Conservation (phyloP, 257 asterid species). For the Voacanga thouarsii region DNA sequence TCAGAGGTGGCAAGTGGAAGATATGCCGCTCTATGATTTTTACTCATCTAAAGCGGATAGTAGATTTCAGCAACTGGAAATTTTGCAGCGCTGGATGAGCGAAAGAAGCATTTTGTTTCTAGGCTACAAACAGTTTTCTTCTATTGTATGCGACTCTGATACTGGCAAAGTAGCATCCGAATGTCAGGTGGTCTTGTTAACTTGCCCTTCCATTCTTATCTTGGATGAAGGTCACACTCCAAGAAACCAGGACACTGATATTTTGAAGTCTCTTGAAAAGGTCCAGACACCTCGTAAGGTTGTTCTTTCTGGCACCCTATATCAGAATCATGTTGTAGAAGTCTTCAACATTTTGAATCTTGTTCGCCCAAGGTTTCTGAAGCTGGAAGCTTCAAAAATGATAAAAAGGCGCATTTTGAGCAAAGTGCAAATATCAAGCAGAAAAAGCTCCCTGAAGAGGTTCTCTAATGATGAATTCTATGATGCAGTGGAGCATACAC, state of each 20-base stretch:
- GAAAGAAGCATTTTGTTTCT: constrained; percentile 71
- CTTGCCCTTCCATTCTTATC: constrained; percentile 64
- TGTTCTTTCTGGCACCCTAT: constrained; percentile 89
- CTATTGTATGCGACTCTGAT: constrained; percentile 57
- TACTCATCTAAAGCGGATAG: constrained; percentile 80
- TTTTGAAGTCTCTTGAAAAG: constrained; percentile 75
- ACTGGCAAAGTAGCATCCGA: constrained; percentile 39
- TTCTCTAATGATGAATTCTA: constrained; percentile 59
- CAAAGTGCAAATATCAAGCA: constrained; percentile 53
- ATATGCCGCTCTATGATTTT: constrained; percentile 67
- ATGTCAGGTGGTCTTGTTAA: constrained; percentile 59
- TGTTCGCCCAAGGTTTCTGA: constrained; percentile 83
- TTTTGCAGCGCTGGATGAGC: constrained; percentile 57
- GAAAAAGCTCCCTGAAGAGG: constrained; percentile 38
- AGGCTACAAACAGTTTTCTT: constrained; percentile 75
- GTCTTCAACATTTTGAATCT: constrained; percentile 85
- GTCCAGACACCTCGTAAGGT: constrained; percentile 81
- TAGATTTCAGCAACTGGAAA: constrained; percentile 68
- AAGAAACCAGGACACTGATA: constrained; percentile 75
- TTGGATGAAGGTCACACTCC: constrained; percentile 96
- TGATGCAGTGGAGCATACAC: constrained; percentile 65
- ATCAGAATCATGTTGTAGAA: constrained; percentile 89
- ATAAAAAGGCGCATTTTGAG: constrained; percentile 74
- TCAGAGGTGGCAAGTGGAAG: constrained; percentile 83
- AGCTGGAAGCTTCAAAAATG: constrained; percentile 51